Percentiles rank a stretch among this genome's conserved stretches.
phyloP scores from a whole-genome alignment of 1,139 yeast species.

The Sugiyamaella japonica region DNA sequence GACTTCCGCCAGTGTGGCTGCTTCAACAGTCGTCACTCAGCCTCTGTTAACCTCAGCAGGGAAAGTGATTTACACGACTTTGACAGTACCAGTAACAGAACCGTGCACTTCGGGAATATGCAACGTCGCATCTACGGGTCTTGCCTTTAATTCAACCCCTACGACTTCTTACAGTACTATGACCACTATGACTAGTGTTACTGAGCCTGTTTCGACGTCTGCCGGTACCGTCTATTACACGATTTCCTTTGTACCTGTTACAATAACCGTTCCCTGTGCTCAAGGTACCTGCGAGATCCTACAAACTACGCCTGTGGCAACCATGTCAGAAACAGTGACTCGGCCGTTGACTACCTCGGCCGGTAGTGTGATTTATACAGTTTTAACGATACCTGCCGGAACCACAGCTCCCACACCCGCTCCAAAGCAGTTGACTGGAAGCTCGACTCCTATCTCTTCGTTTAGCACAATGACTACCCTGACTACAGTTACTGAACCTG shows the following conservation, averaged over 20 bases:
- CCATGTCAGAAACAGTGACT: conserved; percentile 11
- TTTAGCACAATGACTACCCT: neutral
- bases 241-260: conserved; percentile 3
- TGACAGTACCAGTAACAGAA: neutral
- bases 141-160: neutral
- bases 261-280: conserved; percentile 17
- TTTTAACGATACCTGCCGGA: conserved; percentile 13
- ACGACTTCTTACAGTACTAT: neutral
- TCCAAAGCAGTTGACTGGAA: neutral
- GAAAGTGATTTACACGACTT: neutral
- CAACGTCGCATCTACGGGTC: neutral
- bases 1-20: conserved; percentile 6
- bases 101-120: neutral
- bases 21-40: neutral
- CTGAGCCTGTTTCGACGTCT: conserved; percentile 17
- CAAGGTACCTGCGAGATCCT: neutral
- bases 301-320: conserved; percentile 10
- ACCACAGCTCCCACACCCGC: neutral
- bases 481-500: conserved; percentile 3
- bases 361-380: conserved; percentile 15
- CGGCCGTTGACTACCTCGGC: conserved; percentile 15
- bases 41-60: neutral
- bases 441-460: neutral
- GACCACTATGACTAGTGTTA: neutral
- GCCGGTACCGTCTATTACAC: conserved; percentile 16